Evolutionary conservation across 345 rosid genomes (phyloP), one percentile per base, ranked within the genome.

Genomic region (Reutealis trisperma): DNA sequence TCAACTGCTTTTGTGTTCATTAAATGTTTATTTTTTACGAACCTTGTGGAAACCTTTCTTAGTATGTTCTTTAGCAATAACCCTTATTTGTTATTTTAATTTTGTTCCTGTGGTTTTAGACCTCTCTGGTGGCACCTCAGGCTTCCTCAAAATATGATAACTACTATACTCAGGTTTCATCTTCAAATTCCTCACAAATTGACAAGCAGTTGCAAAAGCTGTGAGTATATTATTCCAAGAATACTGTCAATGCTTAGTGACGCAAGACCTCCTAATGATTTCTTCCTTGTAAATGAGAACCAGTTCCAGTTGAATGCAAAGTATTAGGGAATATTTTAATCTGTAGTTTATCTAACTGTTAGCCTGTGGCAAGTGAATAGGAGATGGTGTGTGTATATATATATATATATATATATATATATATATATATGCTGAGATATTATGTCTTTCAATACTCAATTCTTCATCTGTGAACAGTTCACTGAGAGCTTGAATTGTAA

Each of bases 131-230:
- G 76, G 81, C 87, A 52, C 78, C 85, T 67, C 87, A 85, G 71
- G 75, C 94, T 79, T 87, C 86, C n/a, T 83, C 89, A 93, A 87
- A 79, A 67, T 83, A 85, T 84, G 84, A 85, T 58, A 79, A 75
- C 75, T 67, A 82, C 71, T 77, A 57, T 75, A 74, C 79, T 78
- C 86, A 77, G 78, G 82, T 70, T 81, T 74, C 78, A 75, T 80
- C 84, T 70, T 78, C 88, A 71, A 86, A 77, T 76, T 75, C 75
- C 27, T 73, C 76, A 34, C 92, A 75, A 71, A 69, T 91, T 80
- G 97, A 92, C 83, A 89, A 85, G 87, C 98, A 89, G 75, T 90
- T 93, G 71, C 89, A 89, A 76, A 94, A 87, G 85, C 82, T 91
- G 98, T 92, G 83, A 91, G 97, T 90, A 74, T 52, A 68, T 45